phyloP scores from a whole-genome alignment of 163 green algal genomes.

The Scenedesmus sp. region DNA sequence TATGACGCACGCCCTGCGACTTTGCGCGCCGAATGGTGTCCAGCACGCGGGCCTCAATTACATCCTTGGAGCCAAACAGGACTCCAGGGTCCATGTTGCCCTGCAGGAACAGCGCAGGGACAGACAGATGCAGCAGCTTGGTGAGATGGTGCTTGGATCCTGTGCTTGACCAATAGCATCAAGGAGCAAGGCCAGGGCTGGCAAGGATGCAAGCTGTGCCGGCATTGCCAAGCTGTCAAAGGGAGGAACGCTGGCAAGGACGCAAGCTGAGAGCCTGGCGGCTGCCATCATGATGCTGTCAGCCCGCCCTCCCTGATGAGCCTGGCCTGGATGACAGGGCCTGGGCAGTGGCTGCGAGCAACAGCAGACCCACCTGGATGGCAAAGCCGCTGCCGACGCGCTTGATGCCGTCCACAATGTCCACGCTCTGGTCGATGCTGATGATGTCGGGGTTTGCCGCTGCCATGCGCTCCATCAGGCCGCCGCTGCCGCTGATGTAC shows the following conservation, averaged over 20 bases:
- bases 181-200: too few species aligned
- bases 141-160: too few species aligned
- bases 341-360: too few species aligned
- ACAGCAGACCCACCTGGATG: conserved; percentile 72
- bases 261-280: too few species aligned
- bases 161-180: too few species aligned
- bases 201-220: too few species aligned
- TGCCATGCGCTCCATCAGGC: conserved; percentile 95
- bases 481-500: conserved; percentile 92
- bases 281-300: too few species aligned
- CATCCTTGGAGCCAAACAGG: conserved; percentile 89
- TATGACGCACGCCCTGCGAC: conserved; percentile 82
- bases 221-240: too few species aligned
- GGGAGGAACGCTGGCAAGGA: too few species aligned
- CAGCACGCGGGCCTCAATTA: conserved; percentile 87
- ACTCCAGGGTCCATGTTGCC: conserved; percentile 97
- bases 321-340: too few species aligned
- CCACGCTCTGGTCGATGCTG: conserved; percentile 67
- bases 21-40: conserved; percentile 83
- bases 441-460: conserved; percentile 74
- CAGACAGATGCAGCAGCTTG: not conserved
- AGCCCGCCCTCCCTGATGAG: too few species aligned
- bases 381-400: conserved; percentile 88
- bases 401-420: conserved; percentile 89
- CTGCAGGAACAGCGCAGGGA: conserved; percentile 62